phyloP scores from a whole-genome alignment of 1,284 basidiomycete genomes.

The Coniophora puteana region DNA sequence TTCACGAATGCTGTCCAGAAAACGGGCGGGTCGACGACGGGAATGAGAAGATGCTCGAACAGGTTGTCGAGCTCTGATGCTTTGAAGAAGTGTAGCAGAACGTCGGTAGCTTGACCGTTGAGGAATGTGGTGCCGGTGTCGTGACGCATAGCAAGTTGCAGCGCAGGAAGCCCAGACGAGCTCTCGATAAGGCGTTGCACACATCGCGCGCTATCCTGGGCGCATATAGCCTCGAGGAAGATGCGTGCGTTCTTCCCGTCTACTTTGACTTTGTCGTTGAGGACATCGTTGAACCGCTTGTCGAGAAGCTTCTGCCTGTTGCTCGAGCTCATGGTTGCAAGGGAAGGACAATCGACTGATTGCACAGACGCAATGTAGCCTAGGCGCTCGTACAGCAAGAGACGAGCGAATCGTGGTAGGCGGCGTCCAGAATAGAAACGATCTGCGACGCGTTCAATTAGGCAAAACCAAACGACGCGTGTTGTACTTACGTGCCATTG shows the following conservation, averaged over 20 bases:
- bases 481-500: too few species aligned
- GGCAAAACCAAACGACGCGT: too few species aligned
- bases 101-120: conserved; percentile 36
- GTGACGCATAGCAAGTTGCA: conserved; percentile 43
- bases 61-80: conserved; percentile 33
- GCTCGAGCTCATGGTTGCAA: too few species aligned
- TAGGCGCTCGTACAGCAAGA: too few species aligned
- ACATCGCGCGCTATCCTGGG: conserved; percentile 38
- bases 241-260: conserved; percentile 12
- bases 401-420: too few species aligned
- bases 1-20: conserved; percentile 45
- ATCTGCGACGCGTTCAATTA: too few species aligned
- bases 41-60: conserved; percentile 33
- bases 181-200: conserved; percentile 38
- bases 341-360: too few species aligned
- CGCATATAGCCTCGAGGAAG: conserved; percentile 48
- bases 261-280: conserved; percentile 16
- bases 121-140: conserved; percentile 38
- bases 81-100: conserved; percentile 42
- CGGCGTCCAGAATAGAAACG: too few species aligned
- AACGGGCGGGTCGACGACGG: conserved; percentile 49
- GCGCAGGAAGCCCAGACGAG: conserved; percentile 33
- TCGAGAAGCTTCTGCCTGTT: conserved; percentile 16
- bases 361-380: too few species aligned
- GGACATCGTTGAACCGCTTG: conserved; percentile 23